A percentile compares a stretch with the other conserved stretches of the same genome.
Evolutionary conservation across 2,329 filamentous ascomycete genomes (phyloP).

Genomic region (Colletotrichum simmondsii): DNA sequence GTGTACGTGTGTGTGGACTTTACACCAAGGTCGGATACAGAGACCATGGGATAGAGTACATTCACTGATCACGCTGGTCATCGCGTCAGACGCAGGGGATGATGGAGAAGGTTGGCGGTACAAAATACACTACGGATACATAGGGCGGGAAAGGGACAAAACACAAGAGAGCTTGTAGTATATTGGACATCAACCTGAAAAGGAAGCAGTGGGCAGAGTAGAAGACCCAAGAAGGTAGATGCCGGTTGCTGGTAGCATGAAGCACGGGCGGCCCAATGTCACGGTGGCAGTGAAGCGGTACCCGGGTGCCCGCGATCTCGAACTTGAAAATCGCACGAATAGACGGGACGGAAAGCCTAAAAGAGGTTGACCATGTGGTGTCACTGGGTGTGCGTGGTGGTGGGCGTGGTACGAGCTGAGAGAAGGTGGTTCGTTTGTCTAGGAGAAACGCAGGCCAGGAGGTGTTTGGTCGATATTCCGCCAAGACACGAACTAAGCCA

Average conservation of each 20-base stretch:
- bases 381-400: too few species aligned
- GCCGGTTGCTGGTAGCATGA: neutral
- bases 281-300: neutral
- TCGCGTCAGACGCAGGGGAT: neutral
- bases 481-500: slow-evolving; percentile 1
- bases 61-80: neutral
- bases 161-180: neutral
- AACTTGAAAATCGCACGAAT: slow-evolving; percentile 20
- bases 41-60: neutral
- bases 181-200: neutral
- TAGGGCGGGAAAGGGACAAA: neutral
- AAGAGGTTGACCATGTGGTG: neutral
- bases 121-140: neutral
- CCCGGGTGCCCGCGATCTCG: slow-evolving; percentile 1
- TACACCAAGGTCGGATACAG: too few species aligned
- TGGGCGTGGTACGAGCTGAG: neutral
- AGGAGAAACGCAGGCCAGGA: slow-evolving; percentile 29
- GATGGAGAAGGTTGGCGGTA: neutral
- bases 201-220: neutral
- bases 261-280: neutral
- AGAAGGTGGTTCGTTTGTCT: slow-evolving; percentile 17
- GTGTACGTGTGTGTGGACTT: neutral
- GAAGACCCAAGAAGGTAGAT: neutral
- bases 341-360: neutral
- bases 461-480: slow-evolving; percentile 1